Percentiles rank a stretch among this genome's conserved stretches.
Evolutionary conservation across 2,329 filamentous ascomycete species (phyloP).

Genomic region (Madurella mycetomatis): DNA sequence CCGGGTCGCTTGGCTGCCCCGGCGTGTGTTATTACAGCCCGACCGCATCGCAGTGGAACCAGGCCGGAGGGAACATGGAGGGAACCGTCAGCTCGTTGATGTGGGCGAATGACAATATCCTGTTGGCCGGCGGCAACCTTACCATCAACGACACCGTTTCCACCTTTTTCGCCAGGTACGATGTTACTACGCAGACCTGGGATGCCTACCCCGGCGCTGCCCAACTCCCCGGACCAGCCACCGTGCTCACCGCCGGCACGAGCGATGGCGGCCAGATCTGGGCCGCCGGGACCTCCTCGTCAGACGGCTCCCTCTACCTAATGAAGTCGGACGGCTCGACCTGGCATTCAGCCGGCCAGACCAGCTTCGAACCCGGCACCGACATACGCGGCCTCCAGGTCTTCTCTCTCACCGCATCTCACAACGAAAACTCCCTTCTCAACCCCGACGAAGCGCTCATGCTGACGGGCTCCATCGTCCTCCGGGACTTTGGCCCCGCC

Average conservation of each 20-base stretch:
- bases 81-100: constrained; percentile 68
- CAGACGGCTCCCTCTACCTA: constrained; percentile 69
- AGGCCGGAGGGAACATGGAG: constrained; percentile 66
- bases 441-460: constrained; percentile 67
- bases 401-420: constrained; percentile 64
- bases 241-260: constrained; percentile 69
- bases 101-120: constrained; percentile 68
- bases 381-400: constrained; percentile 77
- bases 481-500: constrained; percentile 72
- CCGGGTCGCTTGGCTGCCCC: constrained; percentile 77
- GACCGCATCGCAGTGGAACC: constrained; percentile 68
- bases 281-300: constrained; percentile 66
- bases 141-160: constrained; percentile 57
- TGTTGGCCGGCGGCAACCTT: constrained; percentile 76
- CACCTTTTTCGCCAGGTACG: constrained; percentile 68
- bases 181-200: constrained; percentile 65
- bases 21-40: constrained; percentile 77
- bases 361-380: constrained; percentile 58
- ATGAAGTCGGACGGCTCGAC: constrained; percentile 73
- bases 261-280: constrained; percentile 70
- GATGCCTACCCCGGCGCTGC: constrained; percentile 56
- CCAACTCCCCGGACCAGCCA: constrained; percentile 73
- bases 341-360: constrained; percentile 62
- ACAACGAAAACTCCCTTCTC: constrained; percentile 61
- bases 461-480: constrained; percentile 75